These are phyloP conservation scores for Juncus effusus DNA, from an alignment of 176 grass and related monocot genomes.

Conservation along the genomic window DNA sequence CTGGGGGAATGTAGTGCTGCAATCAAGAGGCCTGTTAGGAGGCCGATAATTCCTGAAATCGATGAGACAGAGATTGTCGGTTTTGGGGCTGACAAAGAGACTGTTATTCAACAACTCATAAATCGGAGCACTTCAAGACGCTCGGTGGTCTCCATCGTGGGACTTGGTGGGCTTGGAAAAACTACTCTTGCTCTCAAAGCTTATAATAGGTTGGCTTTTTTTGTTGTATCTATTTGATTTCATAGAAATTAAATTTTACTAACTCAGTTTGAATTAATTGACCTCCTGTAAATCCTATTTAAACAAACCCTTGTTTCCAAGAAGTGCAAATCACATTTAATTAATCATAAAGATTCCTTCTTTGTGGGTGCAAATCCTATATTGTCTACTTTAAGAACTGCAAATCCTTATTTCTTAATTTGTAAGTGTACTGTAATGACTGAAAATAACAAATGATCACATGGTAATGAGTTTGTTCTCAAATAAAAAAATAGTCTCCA, in stretches of 20 bases:
- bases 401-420: too few relatives aligned
- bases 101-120: neutral
- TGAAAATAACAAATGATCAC: too few relatives aligned
- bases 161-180: conserved; percentile 9
- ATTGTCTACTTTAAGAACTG: too few relatives aligned
- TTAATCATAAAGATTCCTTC: too few relatives aligned
- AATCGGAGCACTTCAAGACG: neutral
- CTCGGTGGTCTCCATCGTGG: neutral
- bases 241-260: too few relatives aligned
- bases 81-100: neutral
- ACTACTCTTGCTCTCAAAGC: conserved; percentile 8
- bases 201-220: conserved; percentile 14
- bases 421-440: too few relatives aligned
- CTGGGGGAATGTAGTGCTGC: neutral
- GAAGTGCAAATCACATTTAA: too few relatives aligned
- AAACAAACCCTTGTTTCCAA: too few relatives aligned
- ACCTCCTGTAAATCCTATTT: too few relatives aligned
- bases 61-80: conserved; percentile 11
- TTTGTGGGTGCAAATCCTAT: too few relatives aligned
- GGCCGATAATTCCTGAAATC: neutral
- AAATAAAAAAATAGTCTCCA: neutral
- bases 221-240: neutral
- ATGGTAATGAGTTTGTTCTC: neutral
- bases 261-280: too few relatives aligned
- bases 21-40: neutral